Evolutionary conservation across 2,329 filamentous ascomycete genomes (phyloP).

Genomic region (Phialophora tarda): DNA sequence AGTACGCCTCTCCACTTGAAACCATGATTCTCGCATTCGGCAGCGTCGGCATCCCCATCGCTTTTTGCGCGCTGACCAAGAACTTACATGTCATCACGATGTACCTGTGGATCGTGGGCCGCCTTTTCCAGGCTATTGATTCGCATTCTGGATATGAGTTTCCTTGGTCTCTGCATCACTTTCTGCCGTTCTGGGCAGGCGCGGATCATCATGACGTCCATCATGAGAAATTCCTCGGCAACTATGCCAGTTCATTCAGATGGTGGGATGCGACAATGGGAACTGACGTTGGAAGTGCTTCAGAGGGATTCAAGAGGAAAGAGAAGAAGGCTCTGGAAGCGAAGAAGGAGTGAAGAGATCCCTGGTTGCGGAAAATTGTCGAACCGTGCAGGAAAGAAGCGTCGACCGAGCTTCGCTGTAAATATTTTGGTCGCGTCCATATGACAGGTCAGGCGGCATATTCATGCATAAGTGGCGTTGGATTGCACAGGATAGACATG

Average conservation of each 20-base stretch:
- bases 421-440: slow-evolving; percentile 26
- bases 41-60: slow-evolving; percentile 78
- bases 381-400: slow-evolving; percentile 7
- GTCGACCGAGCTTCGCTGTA: slow-evolving; percentile 28
- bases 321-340: slow-evolving; percentile 26
- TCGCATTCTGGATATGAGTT: slow-evolving; percentile 98
- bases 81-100: slow-evolving; percentile 96
- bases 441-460: slow-evolving; percentile 6
- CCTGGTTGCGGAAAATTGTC: neutral
- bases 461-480: slow-evolving; percentile 26
- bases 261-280: slow-evolving; percentile 98
- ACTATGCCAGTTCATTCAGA: slow-evolving; percentile 96
- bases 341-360: slow-evolving; percentile 16
- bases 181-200: slow-evolving; percentile 97
- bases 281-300: slow-evolving; percentile 75
- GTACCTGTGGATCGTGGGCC: slow-evolving; percentile 93
- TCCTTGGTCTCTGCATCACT: slow-evolving; percentile 93
- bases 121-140: slow-evolving; percentile 96
- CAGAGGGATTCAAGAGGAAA: slow-evolving; percentile 28
- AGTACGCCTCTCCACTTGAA: slow-evolving; percentile 97
- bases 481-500: slow-evolving; percentile 17
- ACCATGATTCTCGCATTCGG: slow-evolving; percentile 93
- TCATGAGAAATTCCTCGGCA: slow-evolving; percentile 98
- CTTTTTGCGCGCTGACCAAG: slow-evolving; percentile 81
- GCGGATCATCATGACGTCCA: slow-evolving; percentile 96